Conservation (phyloP, 495 filamentous ascomycete species). For the Aspergillus cristatus region DNA sequence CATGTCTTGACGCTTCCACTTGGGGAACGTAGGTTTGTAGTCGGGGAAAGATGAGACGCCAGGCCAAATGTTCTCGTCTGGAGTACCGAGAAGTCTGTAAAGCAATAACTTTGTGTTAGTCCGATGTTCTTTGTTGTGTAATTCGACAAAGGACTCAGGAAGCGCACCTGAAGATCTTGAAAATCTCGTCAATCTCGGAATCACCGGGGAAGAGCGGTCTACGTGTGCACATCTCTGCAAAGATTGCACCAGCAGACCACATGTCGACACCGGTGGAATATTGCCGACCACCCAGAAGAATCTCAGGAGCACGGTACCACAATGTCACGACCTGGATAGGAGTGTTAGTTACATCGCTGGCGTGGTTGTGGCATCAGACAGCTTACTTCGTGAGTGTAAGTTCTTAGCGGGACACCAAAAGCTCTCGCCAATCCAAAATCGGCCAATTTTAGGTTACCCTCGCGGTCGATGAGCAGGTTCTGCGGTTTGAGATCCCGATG, state of each 20-base stretch:
- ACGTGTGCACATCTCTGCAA: conserved; percentile 98
- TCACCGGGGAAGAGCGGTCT: conserved; percentile 97
- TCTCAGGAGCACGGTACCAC: conserved; percentile 98
- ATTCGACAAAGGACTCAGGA: not conserved
- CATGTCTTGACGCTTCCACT: conserved; percentile 72
- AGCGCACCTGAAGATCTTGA: conserved; percentile 92
- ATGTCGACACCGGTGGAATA: conserved; percentile 99
- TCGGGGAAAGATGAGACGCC: conserved; percentile 97
- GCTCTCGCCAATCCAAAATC: conserved; percentile 96
- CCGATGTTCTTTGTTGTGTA: not conserved
- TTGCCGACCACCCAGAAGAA: conserved; percentile 91
- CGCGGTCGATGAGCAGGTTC: conserved; percentile 89
- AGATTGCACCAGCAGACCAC: conserved; percentile 99
- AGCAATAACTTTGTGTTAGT: too few species aligned
- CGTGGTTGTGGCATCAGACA: not conserved
- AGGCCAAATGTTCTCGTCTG: conserved; percentile 81
- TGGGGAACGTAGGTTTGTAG: conserved; percentile 94
- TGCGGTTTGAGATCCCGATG: conserved; percentile 97
- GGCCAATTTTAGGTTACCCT: conserved; percentile 93
- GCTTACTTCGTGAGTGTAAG: conserved; percentile 87
- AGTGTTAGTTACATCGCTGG: conserved; percentile 3
- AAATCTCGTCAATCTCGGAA: conserved; percentile 98
- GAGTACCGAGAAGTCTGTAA: conserved; percentile 77
- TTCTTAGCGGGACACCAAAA: conserved; percentile 91
- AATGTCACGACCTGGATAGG: conserved; percentile 76